Conservation (phyloP, 345 rosid species). For the Lepidium sativum region DNA sequence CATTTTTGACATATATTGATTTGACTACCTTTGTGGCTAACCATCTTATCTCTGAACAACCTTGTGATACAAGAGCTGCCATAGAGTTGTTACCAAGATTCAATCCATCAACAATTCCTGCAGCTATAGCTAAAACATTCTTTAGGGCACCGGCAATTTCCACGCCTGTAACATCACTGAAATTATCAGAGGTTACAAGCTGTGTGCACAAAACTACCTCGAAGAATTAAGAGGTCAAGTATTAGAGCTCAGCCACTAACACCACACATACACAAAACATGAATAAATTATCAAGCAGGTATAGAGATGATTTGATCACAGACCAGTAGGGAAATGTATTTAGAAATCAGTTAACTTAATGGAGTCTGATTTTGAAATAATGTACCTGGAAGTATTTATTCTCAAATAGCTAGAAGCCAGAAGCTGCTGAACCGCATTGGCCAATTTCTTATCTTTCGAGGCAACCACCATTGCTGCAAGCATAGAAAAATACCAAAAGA, state of each 20-base stretch:
- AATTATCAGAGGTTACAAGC: conserved; percentile 66
- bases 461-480: conserved; percentile 92
- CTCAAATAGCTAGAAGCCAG: conserved; percentile 74
- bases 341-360: neutral
- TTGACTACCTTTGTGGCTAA: conserved; percentile 71
- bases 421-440: conserved; percentile 73
- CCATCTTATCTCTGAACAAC: conserved; percentile 95
- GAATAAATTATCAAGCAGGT: neutral
- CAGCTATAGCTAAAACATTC: conserved; percentile 92
- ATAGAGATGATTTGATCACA: neutral
- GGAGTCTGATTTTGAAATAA: neutral
- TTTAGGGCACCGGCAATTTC: conserved; percentile 95
- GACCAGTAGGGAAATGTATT: neutral
- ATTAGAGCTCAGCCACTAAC: conserved; percentile 3
- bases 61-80: conserved; percentile 97
- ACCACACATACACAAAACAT: neutral
- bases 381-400: conserved; percentile 83
- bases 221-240: neutral
- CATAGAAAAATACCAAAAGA: neutral
- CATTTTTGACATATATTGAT: neutral
- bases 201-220: conserved; percentile 33
- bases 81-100: conserved; percentile 90
- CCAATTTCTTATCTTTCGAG: conserved; percentile 74
- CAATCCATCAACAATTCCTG: conserved; percentile 95
- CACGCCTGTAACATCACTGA: conserved; percentile 97